Evolutionary conservation across 2,329 filamentous ascomycete genomes (phyloP), one percentile per base, ranked within the genome.

Genomic region (Emergomyces orientalis): DNA sequence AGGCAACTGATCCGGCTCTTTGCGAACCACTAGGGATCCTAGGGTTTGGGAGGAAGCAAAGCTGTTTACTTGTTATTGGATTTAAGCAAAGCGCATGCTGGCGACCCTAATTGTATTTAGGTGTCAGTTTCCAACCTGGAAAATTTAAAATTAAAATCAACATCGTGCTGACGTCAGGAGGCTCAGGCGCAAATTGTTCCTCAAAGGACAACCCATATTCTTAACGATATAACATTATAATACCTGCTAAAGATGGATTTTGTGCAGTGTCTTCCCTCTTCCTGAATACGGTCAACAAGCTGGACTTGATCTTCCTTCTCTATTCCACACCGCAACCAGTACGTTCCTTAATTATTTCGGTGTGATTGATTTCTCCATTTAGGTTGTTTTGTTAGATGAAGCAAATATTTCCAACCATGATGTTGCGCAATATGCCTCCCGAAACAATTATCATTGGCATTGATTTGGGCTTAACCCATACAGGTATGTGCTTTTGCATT

Each of bases 361-460:
- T 34, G 27, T 55, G 52, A 37, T 3, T 37, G 14, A n/a, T 55
- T 55, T 55, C 19, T 39, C 9, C 17, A 5, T 45, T n/a, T 45
- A 32, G 41, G 14, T 59, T 37, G 17, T 27, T 25, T 45, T 32
- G 14, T 49, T 37, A 30, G 13, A 34, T 25, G 57, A 37, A 37
- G 41, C 41, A 41, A 25, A 60, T 49, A 51, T 37, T 39, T 25
- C 34, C 9, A 37, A 41, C 45, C 13, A 37, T 51, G 45, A 13
- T 45, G 13, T 39, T 37, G 11, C 45, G 14, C 22, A 30, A 37
- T 19, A 52, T 39, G 8, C n/a, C 47, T 25, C 45, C 27, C 4
- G 59, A 60, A 25, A 60, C 51, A n/a, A 43, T 62, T 27, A 43
- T 43, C 37, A 41, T 62, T 8, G 60, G 60, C 19, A 62, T 62